Percentiles rank a stretch among this genome's conserved stretches.
Conservation (phyloP, 257 asterid genomes). For the Rehmannia glutinosa region DNA sequence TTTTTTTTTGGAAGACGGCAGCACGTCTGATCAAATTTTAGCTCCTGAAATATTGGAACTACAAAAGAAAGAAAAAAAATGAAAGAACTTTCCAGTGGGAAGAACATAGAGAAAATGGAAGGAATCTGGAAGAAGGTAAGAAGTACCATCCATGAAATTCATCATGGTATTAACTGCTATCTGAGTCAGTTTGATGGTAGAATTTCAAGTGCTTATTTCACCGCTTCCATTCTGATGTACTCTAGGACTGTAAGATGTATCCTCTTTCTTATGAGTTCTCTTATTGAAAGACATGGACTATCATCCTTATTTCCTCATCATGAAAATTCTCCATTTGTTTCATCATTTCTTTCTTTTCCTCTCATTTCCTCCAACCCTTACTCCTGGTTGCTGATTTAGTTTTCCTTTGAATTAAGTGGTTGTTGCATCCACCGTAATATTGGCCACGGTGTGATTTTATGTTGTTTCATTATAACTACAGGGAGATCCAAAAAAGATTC, state of each 20-base stretch:
- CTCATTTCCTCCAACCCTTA: not conserved
- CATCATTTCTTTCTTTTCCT: not conserved
- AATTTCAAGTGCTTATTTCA: constrained; percentile 11
- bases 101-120: constrained; percentile 73
- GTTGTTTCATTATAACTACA: constrained; percentile 25
- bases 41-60: constrained; percentile 55
- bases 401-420: constrained; percentile 9
- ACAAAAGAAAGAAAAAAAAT: constrained; percentile 64
- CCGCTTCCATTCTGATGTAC: not conserved
- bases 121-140: constrained; percentile 97
- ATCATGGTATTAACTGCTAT: constrained; percentile 5
- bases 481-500: constrained; percentile 87
- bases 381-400: constrained; percentile 13
- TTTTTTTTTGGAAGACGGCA: constrained; percentile 56
- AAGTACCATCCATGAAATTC: constrained; percentile 13
- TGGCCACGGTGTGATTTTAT: constrained; percentile 10
- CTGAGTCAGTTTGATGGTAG: constrained; percentile 6
- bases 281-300: not conserved
- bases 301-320: constrained; percentile 1
- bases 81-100: constrained; percentile 65
- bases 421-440: not conserved
- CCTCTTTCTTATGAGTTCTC: constrained; percentile 2
- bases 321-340: not conserved
- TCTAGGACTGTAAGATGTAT: not conserved
- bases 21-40: constrained; percentile 35